A percentile compares a stretch with the other conserved stretches of the same genome.
Conservation (phyloP, 371 early-diverging fungal species). For the Circinella umbellata region DNA sequence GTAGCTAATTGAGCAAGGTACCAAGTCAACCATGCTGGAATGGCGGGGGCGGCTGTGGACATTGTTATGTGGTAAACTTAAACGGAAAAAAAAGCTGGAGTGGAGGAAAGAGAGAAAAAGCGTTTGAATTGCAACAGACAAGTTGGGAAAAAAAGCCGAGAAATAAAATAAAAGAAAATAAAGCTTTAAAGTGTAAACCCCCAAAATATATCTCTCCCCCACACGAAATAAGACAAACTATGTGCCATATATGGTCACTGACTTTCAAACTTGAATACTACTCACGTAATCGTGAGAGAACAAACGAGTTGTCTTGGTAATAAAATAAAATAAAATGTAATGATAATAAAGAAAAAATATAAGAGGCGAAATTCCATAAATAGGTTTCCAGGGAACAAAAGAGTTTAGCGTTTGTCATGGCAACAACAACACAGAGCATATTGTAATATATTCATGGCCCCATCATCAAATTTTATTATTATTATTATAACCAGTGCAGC, state of each 20-base stretch:
- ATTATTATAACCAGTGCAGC: background rate
- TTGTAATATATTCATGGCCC: too few relatives aligned
- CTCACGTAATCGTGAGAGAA: conserved; percentile 15
- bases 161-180: background rate
- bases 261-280: conserved; percentile 1
- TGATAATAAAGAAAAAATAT: background rate
- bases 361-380: background rate
- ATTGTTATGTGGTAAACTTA: background rate
- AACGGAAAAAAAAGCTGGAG: background rate
- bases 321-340: background rate
- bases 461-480: background rate
- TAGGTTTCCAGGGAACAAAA: conserved; percentile 4
- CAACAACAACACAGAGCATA: too few relatives aligned
- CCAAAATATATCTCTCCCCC: background rate
- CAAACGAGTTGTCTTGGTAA: background rate
- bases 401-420: background rate
- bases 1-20: conserved; percentile 67
- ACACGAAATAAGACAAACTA: background rate
- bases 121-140: background rate
- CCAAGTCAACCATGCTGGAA: conserved; percentile 54
- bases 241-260: conserved; percentile 1
- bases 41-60: conserved; percentile 18
- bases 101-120: background rate
- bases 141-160: conserved; percentile 5
- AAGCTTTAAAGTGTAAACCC: too few relatives aligned